These are phyloP conservation scores for Eucommia ulmoides DNA, from an alignment of 257 asterid genomes.

Conservation along the genomic window DNA sequence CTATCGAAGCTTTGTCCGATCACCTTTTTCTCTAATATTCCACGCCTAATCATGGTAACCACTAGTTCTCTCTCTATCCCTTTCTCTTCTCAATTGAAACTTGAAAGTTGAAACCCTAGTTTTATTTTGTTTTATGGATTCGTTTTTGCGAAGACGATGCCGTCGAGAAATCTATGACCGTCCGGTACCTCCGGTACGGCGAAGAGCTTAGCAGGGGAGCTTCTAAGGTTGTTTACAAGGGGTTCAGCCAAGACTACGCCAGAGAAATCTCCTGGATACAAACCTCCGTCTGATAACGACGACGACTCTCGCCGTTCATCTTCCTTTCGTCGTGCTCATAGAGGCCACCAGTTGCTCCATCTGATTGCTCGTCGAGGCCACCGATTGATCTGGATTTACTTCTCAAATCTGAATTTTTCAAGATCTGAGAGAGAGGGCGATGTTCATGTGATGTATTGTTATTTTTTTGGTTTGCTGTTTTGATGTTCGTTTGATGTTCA, in stretches of 20 bases:
- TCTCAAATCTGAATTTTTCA: too few species aligned
- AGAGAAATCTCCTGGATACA: slow-evolving; percentile 31
- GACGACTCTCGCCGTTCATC: too few species aligned
- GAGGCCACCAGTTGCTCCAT: too few species aligned
- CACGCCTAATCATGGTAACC: not conserved
- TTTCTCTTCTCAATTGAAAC: too few species aligned
- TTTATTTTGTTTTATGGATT: not conserved
- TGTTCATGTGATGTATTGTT: too few species aligned
- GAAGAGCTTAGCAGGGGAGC: slow-evolving; percentile 31
- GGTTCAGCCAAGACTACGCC: slow-evolving; percentile 13
- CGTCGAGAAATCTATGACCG: slow-evolving; percentile 16
- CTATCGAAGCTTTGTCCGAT: not conserved
- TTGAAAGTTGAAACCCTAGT: not conserved
- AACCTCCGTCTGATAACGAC: slow-evolving; percentile 7
- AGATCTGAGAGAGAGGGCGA: too few species aligned
- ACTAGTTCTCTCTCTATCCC: not conserved
- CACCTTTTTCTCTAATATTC: not conserved
- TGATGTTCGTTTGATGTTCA: too few species aligned
- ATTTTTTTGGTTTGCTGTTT: too few species aligned
- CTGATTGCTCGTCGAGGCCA: too few species aligned
- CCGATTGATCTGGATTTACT: too few species aligned
- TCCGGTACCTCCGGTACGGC: slow-evolving; percentile 15
- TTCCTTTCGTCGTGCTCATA: too few species aligned
- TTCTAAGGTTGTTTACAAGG: slow-evolving; percentile 23
- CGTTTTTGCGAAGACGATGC: not conserved